Evolutionary conservation across 2,329 filamentous ascomycete genomes (phyloP).

Genomic region (Bertia moriformis): DNA sequence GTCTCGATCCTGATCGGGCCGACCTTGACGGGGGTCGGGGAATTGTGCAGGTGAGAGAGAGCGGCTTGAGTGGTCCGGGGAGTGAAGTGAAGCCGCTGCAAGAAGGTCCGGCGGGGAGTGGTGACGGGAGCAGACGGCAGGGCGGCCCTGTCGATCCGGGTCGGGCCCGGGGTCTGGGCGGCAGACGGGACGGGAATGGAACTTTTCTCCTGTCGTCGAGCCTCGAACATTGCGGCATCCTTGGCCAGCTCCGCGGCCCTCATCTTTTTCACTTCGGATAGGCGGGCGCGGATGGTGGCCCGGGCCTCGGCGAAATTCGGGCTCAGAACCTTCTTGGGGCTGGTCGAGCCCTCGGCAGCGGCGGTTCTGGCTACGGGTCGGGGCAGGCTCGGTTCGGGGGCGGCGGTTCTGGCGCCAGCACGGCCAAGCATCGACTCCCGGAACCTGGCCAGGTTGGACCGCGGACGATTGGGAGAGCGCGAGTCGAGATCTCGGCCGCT

Average conservation of each 20-base stretch:
- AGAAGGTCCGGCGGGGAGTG: slow-evolving; percentile 51
- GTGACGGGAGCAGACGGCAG: slow-evolving; percentile 37
- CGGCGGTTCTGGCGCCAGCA: too few species aligned
- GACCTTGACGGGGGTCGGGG: slow-evolving; percentile 41
- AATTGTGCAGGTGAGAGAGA: slow-evolving; percentile 27
- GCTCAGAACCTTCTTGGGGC: background rate
- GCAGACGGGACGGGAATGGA: slow-evolving; percentile 18
- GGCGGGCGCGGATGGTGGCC: slow-evolving; percentile 15
- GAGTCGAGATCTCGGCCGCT: too few species aligned
- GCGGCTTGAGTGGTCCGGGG: slow-evolving; percentile 44
- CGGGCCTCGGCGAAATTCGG: background rate
- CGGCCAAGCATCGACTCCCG: too few species aligned
- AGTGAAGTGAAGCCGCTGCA: slow-evolving; percentile 70
- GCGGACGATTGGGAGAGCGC: too few species aligned
- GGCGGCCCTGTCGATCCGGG: too few species aligned
- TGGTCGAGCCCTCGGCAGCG: too few species aligned
- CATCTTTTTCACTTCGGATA: slow-evolving; percentile 39
- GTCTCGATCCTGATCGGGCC: slow-evolving; percentile 22
- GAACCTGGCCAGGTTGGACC: too few species aligned
- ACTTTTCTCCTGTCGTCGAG: too few species aligned
- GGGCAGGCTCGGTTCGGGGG: too few species aligned
- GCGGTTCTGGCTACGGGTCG: too few species aligned
- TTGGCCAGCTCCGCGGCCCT: slow-evolving; percentile 41
- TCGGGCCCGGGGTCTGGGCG: slow-evolving; percentile 11
- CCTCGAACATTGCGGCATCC: too few species aligned